Evolutionary conservation across 352 stramenopile species (phyloP).

Genomic region (Discostella stelligera): DNA sequence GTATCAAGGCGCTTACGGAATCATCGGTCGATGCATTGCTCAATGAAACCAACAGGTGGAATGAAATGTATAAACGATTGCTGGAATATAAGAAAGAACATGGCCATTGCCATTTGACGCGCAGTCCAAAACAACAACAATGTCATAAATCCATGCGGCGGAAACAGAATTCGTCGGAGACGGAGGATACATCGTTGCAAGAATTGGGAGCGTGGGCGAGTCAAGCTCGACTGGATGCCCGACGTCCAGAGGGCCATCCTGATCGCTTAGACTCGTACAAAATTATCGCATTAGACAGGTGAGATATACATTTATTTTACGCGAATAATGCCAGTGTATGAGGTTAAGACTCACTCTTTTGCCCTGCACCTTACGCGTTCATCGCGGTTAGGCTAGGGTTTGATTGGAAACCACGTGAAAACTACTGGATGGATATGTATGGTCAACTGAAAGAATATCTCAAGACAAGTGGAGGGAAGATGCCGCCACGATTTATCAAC

Average conservation of each 20-base stretch:
- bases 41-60: constrained; percentile 38
- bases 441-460: constrained; percentile 45
- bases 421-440: constrained; percentile 51
- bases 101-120: constrained; percentile 35
- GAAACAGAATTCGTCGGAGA: constrained; percentile 9
- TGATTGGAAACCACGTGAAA: constrained; percentile 50
- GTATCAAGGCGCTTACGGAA: constrained; percentile 15
- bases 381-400: constrained; percentile 31
- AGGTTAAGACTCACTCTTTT: background rate
- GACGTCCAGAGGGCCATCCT: constrained; percentile 20
- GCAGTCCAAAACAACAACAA: constrained; percentile 17
- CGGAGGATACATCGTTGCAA: constrained; percentile 1
- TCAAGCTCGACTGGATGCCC: constrained; percentile 26
- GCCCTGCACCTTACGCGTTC: background rate
- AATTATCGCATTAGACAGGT: constrained; percentile 40
- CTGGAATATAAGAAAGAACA: constrained; percentile 29
- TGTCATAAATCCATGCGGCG: constrained; percentile 4
- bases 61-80: constrained; percentile 43
- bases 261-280: constrained; percentile 47
- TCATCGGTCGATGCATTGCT: constrained; percentile 34
- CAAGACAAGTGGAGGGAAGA: constrained; percentile 35
- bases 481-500: constrained; percentile 33
- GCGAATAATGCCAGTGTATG: background rate
- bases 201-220: constrained; percentile 29
- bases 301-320: background rate